A percentile compares a stretch with the other conserved stretches of the same genome.
phyloP scores from a whole-genome alignment of 352 stramenopile genomes.

The Hyaloperonospora arabidopsidis region DNA sequence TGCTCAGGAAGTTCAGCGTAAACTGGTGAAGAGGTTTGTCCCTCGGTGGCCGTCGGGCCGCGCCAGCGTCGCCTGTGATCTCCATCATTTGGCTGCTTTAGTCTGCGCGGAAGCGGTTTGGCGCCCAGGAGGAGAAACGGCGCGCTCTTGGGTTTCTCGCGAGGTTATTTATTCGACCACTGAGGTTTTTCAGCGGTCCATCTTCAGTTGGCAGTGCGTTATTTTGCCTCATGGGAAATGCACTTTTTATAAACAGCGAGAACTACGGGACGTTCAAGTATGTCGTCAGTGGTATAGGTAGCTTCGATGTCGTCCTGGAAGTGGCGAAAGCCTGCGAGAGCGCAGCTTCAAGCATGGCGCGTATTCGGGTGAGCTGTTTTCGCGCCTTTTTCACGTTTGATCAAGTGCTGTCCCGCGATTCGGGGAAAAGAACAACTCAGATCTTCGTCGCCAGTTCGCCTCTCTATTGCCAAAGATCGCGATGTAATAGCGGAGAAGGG shows the following conservation, averaged over 20 bases:
- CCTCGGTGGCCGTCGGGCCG: conserved; percentile 23
- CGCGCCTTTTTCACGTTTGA: conserved; percentile 11
- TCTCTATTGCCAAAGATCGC: conserved; percentile 21
- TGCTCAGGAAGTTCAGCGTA: conserved; percentile 90
- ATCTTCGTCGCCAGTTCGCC: conserved; percentile 4
- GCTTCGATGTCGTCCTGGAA: too few relatives aligned
- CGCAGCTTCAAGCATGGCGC: too few relatives aligned
- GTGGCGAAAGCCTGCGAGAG: too few relatives aligned
- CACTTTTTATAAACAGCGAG: too few relatives aligned
- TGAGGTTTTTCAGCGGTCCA: conserved; percentile 27
- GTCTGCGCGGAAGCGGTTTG: conserved; percentile 20
- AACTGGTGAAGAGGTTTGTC: conserved; percentile 68
- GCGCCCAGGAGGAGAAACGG: conserved; percentile 12
- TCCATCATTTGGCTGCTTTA: conserved; percentile 19
- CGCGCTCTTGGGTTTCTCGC: conserved; percentile 12
- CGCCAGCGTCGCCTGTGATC: conserved; percentile 13
- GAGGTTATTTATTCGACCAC: conserved; percentile 21
- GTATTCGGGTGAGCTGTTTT: not conserved
- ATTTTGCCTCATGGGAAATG: too few relatives aligned
- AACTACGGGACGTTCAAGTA: too few relatives aligned
- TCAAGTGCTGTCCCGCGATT: conserved; percentile 10
- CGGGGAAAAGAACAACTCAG: conserved; percentile 10
- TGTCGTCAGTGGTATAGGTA: too few relatives aligned
- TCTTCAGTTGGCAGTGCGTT: not conserved
- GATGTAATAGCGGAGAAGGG: conserved; percentile 5